Evolutionary conservation across 1,284 basidiomycete species (phyloP), one percentile per base, ranked within the genome.

Genomic region (Moesziomyces sp.): DNA sequence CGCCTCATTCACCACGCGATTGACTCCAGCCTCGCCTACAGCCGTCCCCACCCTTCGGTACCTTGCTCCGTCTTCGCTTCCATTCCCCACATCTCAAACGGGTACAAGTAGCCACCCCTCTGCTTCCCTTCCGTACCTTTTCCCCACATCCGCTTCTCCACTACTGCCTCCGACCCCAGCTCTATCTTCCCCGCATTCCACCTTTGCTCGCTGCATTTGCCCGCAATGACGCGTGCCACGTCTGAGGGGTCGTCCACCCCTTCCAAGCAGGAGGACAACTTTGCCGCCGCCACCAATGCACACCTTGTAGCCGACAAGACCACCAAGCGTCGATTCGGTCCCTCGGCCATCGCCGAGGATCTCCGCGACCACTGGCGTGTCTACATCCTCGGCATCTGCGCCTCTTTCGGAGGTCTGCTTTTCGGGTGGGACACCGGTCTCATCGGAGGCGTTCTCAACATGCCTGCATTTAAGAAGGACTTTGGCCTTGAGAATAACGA

Each of bases 401-500:
- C 64, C 14, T 67, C 63, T 0, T 64, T 77, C 28, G 74, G 61
- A 7, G 74, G 74, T 28, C 26, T 74, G 2, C 46, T 74, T 2
- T 74, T 77, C 35, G 74, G 74, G 1, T 76, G 65, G 62, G 74
- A 74, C 21, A 73, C 66, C 2, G 69, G 71, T 4, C 35, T 76
- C 1, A 76, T 76, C n/a, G 71, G 71, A 3, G 74, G 74, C 13
- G 66, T 76, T 0, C 52, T 76, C 11, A 52, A 46, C 48, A 66
- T 73, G 58, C 52, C 52, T 33, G 65, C 74, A 16, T 76, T 76
- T 50, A 61, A 69, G n/a, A 24, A 44, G 8, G 62, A 64, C 43
- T 76, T 76, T 61, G 70, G 65, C 3, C 61, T 76, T 1, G 38
- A 50, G 30, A 46, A 59, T 19, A 28, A 64, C 18, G 48, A 51